Conservation (phyloP, 2,329 filamentous ascomycete species). For the Sclerotinia sclerotiorum region DNA sequence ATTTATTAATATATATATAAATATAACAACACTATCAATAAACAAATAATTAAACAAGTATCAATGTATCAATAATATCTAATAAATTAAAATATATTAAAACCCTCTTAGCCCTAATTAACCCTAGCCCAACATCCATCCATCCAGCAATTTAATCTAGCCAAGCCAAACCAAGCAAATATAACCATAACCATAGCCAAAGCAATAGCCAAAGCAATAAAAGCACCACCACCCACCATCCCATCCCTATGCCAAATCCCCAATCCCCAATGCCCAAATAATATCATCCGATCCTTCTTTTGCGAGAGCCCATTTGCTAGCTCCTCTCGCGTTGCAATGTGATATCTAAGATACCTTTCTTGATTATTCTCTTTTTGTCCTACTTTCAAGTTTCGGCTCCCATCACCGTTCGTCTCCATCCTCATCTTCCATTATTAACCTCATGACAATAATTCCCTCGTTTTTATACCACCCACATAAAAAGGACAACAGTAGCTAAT, state of each 20-base stretch:
- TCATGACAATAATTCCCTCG: background rate
- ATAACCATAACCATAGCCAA: background rate
- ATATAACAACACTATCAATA: too few relatives aligned
- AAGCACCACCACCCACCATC: background rate
- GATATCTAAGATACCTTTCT: background rate
- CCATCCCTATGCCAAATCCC: background rate
- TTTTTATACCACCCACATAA: background rate
- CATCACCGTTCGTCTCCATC: background rate
- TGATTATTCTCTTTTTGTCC: background rate
- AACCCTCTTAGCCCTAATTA: too few relatives aligned
- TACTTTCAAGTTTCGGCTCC: too few relatives aligned
- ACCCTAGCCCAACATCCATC: background rate
- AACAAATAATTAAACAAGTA: too few relatives aligned
- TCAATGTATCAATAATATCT: too few relatives aligned
- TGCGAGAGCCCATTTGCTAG: background rate
- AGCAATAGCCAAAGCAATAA: slow-evolving; percentile 15
- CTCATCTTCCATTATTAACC: background rate
- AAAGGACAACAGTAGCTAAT: background rate
- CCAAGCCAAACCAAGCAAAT: background rate
- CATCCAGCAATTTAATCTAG: background rate
- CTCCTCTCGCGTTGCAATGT: background rate
- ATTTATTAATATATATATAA: too few relatives aligned
- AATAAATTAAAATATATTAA: too few relatives aligned
- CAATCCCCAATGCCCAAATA: background rate
- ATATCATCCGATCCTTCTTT: background rate